phyloP scores from a whole-genome alignment of 768 basidiomycete species.

The Lactarius hatsudake region DNA sequence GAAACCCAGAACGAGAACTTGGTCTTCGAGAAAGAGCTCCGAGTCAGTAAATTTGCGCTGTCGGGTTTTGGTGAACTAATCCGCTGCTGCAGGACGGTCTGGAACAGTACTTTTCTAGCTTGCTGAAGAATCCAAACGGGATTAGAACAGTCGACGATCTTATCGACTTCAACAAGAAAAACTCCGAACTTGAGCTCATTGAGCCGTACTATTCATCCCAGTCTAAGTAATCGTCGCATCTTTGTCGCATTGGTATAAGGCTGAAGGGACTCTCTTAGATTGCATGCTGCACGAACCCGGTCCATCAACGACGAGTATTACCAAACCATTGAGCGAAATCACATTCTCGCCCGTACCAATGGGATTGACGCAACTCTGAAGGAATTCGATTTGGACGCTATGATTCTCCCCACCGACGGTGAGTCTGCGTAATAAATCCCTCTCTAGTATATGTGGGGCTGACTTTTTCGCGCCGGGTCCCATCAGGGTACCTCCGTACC shows the following conservation, averaged over 20 bases:
- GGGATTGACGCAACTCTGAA: constrained; percentile 56
- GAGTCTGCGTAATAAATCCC: neutral
- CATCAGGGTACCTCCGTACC: constrained; percentile 14
- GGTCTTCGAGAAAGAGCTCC: constrained; percentile 57
- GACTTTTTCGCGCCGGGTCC: neutral
- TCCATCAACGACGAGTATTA: constrained; percentile 37
- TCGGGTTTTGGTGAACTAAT: neutral
- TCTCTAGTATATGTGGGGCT: neutral
- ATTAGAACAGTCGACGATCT: constrained; percentile 55
- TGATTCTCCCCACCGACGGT: constrained; percentile 45
- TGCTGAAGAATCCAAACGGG: constrained; percentile 54
- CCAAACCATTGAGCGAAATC: constrained; percentile 36
- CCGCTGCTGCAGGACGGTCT: constrained; percentile 29
- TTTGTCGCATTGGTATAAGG: neutral
- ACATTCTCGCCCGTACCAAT: constrained; percentile 42
- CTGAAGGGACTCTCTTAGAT: neutral
- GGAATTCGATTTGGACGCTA: constrained; percentile 47
- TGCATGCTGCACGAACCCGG: neutral
- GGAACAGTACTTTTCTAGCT: constrained; percentile 44
- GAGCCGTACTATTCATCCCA: constrained; percentile 38
- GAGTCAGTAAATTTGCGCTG: constrained; percentile 37
- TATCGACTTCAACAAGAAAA: constrained; percentile 53
- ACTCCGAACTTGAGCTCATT: constrained; percentile 48
- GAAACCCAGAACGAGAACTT: constrained; percentile 51
- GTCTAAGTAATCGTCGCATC: constrained; percentile 31